Evolutionary conservation across 345 rosid species (phyloP).

Genomic region (Gynandropsis gynandra): DNA sequence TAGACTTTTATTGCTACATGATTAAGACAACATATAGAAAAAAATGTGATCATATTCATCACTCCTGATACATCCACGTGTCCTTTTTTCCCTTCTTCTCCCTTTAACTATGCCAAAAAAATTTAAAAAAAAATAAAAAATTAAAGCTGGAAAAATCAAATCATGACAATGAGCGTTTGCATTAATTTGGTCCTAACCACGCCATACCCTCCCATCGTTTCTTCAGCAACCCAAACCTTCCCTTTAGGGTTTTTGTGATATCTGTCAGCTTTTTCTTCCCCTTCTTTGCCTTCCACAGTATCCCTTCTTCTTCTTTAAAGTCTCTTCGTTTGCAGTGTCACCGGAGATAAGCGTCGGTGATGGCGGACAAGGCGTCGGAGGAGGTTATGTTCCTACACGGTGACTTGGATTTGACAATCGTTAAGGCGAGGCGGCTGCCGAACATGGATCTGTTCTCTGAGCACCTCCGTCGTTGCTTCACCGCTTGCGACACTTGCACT

Average conservation of each 20-base stretch:
- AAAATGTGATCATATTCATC: no score
- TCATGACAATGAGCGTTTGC: no score
- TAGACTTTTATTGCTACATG: no score
- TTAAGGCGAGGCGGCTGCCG: slow-evolving; percentile 54
- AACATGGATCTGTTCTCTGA: slow-evolving; percentile 59
- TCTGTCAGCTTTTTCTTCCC: no score
- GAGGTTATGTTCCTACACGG: slow-evolving; percentile 52
- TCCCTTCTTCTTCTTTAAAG: background rate
- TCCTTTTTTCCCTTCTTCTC: slow-evolving; percentile 15
- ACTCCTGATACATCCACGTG: slow-evolving; percentile 23
- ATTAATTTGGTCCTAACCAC: no score
- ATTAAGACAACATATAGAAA: no score
- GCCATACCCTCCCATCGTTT: no score
- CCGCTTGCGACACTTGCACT: slow-evolving; percentile 33
- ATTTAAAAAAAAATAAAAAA: slow-evolving; percentile 1
- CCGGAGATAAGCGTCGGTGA: slow-evolving; percentile 4
- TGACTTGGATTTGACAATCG: slow-evolving; percentile 59
- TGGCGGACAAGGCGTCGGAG: slow-evolving; percentile 30
- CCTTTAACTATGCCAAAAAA: background rate
- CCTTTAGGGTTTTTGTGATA: no score
- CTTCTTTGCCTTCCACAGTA: no score
- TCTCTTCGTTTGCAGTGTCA: background rate
- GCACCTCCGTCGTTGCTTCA: slow-evolving; percentile 38
- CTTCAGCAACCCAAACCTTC: no score
- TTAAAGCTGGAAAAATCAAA: slow-evolving; percentile 3